Evolutionary conservation across 108 stramenopile species (phyloP).

Genomic region (Nannochloropsis salina): DNA sequence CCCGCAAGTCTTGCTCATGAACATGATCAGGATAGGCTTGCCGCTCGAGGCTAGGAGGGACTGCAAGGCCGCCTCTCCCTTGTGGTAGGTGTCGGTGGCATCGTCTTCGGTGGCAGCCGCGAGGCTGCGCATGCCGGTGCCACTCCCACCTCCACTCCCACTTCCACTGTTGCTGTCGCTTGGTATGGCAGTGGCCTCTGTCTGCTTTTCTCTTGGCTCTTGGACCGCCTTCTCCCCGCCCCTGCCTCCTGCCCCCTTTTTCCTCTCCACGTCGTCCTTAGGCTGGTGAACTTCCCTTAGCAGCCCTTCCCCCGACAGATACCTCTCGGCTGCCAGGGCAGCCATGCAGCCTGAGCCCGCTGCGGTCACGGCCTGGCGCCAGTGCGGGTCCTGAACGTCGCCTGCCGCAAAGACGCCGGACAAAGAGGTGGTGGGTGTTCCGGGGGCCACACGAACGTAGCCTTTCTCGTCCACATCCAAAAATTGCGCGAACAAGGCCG

Average conservation of each 20-base stretch:
- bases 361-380: conserved; percentile 48
- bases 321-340: conserved; percentile 39
- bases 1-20: conserved; percentile 33
- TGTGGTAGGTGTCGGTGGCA: conserved; percentile 30
- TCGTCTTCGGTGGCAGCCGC: conserved; percentile 7
- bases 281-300: conserved; percentile 26
- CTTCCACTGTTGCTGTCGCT: not conserved
- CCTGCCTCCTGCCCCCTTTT: not conserved
- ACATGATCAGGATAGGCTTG: conserved; percentile 38
- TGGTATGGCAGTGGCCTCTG: not conserved
- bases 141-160: not conserved
- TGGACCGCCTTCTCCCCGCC: not conserved
- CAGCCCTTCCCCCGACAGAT: conserved; percentile 22
- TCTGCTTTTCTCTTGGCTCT: not conserved
- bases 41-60: conserved; percentile 15
- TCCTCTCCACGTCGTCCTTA: not conserved
- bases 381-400: conserved; percentile 41
- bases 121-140: not conserved
- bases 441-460: conserved; percentile 35
- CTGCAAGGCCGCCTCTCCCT: conserved; percentile 30
- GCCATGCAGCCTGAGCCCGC: conserved; percentile 45
- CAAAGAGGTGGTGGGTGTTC: conserved; percentile 30
- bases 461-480: conserved; percentile 24
- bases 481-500: conserved; percentile 16
- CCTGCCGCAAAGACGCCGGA: conserved; percentile 42